These are phyloP conservation scores for Aspergillus spinulosporus DNA, from an alignment of 2,329 filamentous ascomycete species.

Conservation along the genomic window DNA sequence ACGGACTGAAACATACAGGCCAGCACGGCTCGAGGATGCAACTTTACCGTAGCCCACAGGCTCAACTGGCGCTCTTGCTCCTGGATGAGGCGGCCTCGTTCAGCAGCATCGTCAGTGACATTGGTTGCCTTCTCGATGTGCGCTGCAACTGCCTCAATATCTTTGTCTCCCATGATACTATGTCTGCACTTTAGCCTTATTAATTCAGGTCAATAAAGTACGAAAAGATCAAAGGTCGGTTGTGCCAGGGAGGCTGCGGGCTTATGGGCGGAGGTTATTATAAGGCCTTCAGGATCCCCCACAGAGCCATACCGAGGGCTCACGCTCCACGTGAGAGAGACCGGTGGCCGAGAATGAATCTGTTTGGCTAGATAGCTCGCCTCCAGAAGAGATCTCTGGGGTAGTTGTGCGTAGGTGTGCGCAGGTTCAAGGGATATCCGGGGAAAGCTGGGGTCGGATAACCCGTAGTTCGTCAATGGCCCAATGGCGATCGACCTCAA, in stretches of 20 bases:
- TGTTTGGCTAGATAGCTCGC: background rate
- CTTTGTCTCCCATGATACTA: constrained; percentile 3
- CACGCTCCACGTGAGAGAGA: background rate
- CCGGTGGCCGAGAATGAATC: background rate
- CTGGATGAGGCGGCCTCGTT: constrained; percentile 7
- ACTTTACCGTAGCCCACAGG: constrained; percentile 2
- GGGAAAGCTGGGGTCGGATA: background rate
- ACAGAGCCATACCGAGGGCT: background rate
- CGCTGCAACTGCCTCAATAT: background rate
- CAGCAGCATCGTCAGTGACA: background rate
- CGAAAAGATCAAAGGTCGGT: too few species aligned
- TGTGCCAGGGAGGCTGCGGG: background rate
- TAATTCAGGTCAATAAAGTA: too few species aligned
- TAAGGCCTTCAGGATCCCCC: background rate
- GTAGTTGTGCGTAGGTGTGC: background rate
- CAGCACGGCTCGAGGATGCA: constrained; percentile 1
- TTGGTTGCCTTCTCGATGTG: constrained; percentile 3
- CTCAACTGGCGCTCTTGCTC: constrained; percentile 6
- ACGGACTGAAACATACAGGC: background rate
- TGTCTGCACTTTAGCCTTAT: background rate
- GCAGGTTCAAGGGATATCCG: background rate
- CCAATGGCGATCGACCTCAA: background rate
- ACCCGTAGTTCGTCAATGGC: background rate
- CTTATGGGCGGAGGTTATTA: background rate
- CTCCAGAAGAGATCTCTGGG: background rate